These are phyloP conservation scores for Narthecium ossifragum DNA, from an alignment of 106 monocot species.

Conservation along the genomic window DNA sequence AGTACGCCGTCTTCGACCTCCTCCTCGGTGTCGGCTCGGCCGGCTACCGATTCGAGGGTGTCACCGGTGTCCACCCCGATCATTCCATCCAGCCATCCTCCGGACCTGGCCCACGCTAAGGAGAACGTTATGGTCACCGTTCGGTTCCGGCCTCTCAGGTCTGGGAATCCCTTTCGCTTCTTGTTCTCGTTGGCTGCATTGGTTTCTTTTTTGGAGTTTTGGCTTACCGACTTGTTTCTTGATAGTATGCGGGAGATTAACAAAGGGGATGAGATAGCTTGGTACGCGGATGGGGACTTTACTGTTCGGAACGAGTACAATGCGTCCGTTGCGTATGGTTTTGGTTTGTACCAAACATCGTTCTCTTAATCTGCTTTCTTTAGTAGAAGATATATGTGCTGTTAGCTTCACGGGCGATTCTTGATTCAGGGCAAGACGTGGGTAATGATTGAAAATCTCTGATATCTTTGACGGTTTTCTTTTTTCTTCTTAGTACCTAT, in stretches of 20 bases:
- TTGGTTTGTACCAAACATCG: conserved; percentile 38
- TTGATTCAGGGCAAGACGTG: too few relatives aligned
- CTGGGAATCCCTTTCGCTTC: not conserved
- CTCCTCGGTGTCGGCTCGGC: not conserved
- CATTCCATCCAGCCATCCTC: conserved; percentile 6
- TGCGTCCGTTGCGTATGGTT: conserved; percentile 61
- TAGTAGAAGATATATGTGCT: too few relatives aligned
- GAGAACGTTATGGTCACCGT: conserved; percentile 94
- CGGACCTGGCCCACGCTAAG: conserved; percentile 36
- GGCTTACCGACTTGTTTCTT: not conserved
- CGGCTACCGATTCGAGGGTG: conserved; percentile 7
- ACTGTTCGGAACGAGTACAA: conserved; percentile 83
- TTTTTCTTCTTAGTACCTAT: too few relatives aligned
- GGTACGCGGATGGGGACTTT: conserved; percentile 93
- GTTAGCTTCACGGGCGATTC: too few relatives aligned
- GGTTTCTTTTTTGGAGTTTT: not conserved
- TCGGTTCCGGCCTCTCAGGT: conserved; percentile 93
- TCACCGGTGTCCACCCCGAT: conserved; percentile 12
- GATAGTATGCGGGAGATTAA: conserved; percentile 77
- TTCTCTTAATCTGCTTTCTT: conserved; percentile 1
- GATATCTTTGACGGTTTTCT: too few relatives aligned
- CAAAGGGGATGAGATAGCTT: conserved; percentile 96
- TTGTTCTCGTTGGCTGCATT: not conserved
- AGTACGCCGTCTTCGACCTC: not conserved
- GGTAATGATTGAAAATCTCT: too few relatives aligned